phyloP scores from a whole-genome alignment of 345 rosid genomes.

The Citrus mangshanensis region DNA sequence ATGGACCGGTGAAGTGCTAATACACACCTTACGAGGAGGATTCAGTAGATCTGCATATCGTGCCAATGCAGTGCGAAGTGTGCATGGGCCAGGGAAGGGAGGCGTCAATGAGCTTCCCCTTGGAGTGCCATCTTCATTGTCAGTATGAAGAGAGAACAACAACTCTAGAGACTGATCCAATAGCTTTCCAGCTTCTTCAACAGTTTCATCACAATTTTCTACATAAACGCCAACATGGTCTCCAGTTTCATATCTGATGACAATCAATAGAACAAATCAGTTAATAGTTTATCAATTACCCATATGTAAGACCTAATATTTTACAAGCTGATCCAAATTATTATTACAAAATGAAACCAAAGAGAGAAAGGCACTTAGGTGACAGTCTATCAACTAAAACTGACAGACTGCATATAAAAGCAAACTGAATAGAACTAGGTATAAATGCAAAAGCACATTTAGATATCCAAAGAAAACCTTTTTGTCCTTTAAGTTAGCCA shows the following conservation, averaged over 20 bases:
- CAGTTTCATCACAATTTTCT: constrained; percentile 69
- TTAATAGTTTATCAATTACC: background rate
- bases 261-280: background rate
- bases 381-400: background rate
- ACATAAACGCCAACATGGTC: constrained; percentile 74
- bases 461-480: background rate
- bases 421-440: background rate
- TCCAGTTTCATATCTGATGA: constrained; percentile 71
- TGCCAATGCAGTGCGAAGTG: constrained; percentile 61
- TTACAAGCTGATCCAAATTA: background rate
- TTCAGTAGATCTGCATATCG: constrained; percentile 69
- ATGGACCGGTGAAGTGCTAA: constrained; percentile 7
- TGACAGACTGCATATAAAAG: background rate
- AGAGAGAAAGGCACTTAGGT: background rate
- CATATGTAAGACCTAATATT: background rate
- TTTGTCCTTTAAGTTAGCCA: background rate
- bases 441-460: background rate
- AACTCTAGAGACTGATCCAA: constrained; percentile 67
- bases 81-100: constrained; percentile 82
- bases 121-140: constrained; percentile 73
- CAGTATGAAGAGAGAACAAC: constrained; percentile 70
- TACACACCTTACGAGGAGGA: constrained; percentile 76
- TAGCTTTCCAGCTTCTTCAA: constrained; percentile 69
- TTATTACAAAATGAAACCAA: background rate
- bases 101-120: constrained; percentile 71